phyloP scores from a whole-genome alignment of 2,329 filamentous ascomycete species.

The Epichloe bromicola region DNA sequence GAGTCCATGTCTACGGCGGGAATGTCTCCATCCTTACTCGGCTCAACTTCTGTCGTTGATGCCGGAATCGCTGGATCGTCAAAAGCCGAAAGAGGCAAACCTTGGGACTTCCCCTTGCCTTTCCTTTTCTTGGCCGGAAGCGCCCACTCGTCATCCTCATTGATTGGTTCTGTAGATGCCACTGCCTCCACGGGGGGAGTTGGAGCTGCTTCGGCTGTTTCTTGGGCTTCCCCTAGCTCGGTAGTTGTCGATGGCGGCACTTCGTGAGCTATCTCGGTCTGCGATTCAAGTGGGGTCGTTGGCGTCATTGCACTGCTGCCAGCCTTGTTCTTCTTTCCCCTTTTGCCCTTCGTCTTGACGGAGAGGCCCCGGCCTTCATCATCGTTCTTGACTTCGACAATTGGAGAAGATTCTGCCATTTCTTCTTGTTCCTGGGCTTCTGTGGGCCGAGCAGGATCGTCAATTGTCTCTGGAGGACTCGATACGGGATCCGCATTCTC shows the following conservation, averaged over 20 bases:
- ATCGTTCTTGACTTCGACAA: slow-evolving; percentile 7
- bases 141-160: slow-evolving; percentile 10
- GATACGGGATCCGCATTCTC: background rate
- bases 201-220: background rate
- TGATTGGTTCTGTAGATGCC: background rate
- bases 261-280: background rate
- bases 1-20: background rate
- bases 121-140: slow-evolving; percentile 17
- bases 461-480: background rate
- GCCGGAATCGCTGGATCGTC: background rate
- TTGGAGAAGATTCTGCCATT: background rate
- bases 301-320: slow-evolving; percentile 4
- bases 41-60: background rate
- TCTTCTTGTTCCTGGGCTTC: background rate
- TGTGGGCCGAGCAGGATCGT: background rate
- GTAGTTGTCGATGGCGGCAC: background rate
- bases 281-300: slow-evolving; percentile 1
- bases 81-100: background rate
- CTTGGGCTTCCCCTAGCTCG: background rate
- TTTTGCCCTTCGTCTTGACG: slow-evolving; percentile 30
- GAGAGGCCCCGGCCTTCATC: slow-evolving; percentile 18
- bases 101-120: slow-evolving; percentile 19
- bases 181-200: background rate
- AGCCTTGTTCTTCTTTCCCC: slow-evolving; percentile 19
- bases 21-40: background rate